phyloP scores from a whole-genome alignment of 2,329 filamentous ascomycete genomes.

The Cytospora chrysosperma region DNA sequence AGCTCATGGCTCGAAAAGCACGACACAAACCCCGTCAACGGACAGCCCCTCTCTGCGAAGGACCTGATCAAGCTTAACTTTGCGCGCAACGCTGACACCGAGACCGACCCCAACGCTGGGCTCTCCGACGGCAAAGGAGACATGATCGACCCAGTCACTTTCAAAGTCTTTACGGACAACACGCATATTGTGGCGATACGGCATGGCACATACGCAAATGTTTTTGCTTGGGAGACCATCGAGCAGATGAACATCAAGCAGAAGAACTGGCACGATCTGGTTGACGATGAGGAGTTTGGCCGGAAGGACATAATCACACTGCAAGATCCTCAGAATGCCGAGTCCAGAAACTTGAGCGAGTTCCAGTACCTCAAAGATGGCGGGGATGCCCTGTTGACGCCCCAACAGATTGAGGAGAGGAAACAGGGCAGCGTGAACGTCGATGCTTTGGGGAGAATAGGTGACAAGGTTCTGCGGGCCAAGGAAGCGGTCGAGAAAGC shows the following conservation, averaged over 20 bases:
- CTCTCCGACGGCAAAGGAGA: constrained; percentile 63
- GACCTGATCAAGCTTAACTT: constrained; percentile 92
- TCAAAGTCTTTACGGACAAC: constrained; percentile 97
- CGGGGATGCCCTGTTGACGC: constrained; percentile 63
- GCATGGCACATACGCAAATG: constrained; percentile 81
- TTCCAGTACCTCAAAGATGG: constrained; percentile 92
- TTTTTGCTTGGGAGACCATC: constrained; percentile 94
- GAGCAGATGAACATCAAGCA: constrained; percentile 94
- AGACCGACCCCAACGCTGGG: constrained; percentile 45
- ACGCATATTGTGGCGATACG: constrained; percentile 91
- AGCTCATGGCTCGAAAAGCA: constrained; percentile 92
- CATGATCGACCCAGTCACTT: constrained; percentile 93
- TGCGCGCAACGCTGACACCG: constrained; percentile 77
- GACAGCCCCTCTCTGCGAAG: constrained; percentile 71
- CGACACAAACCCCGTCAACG: constrained; percentile 86
- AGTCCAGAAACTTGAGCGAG: constrained; percentile 75
- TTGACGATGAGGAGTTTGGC: constrained; percentile 83
- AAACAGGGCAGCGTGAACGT: constrained; percentile 72
- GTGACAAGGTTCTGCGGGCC: constrained; percentile 81
- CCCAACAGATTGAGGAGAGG: constrained; percentile 67
- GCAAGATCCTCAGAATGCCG: constrained; percentile 91
- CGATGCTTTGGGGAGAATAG: constrained; percentile 72
- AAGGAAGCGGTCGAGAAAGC: constrained; percentile 94
- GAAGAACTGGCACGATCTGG: constrained; percentile 90
- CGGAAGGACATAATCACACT: constrained; percentile 93